Evolutionary conservation across 371 early-diverging fungal species (phyloP), one percentile per base, ranked within the genome.

Genomic region (Haplosporangium sp.): DNA sequence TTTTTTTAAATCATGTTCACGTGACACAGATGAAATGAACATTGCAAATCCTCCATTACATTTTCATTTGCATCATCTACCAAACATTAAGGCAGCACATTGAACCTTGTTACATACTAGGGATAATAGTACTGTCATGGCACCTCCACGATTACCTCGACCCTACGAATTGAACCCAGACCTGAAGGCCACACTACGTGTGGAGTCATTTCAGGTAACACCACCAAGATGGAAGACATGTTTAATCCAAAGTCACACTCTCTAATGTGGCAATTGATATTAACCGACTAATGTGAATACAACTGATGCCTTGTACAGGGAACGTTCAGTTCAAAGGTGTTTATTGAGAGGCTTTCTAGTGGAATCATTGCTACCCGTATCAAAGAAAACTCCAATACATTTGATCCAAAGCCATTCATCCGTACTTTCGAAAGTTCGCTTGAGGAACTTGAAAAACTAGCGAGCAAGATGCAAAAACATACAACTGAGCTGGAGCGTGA

Each of bases 401-500:
- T 91, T 58, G 91, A 92, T 69, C 93, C 95, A 27, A 93, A 93
- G 68, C 95, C 96, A 0, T 96, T 97, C 82, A 95, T 97, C 65
- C 87, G 95, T 40, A 92, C 92, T 4, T 97, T 97, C 84, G 98
- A 98, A 82, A 87, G 88, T 53, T 93, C 94, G 0, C 79, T 94
- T 44, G 94, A 96, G 63, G 94, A 95, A 66, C 90, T 98, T 45
- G 84, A 90, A 48, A 88, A 89, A 56, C 77, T 97, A 40, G 87
- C 92, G 66, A 86, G 88, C 44, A 89, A 90, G 61, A 91, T 97
- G 59, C 94, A 93, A 42, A 87, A 90, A 48, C 92, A 95, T 66
- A 96, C 96, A 42, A 90, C 90, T 19, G 95, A 94, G 65, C 87
- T 96, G 27, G 97, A 96, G 79, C 90, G 88, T 48, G 90, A 89